Evolutionary conservation across 2,329 filamentous ascomycete species (phyloP).

Genomic region (Phaeosphaeria sp.): DNA sequence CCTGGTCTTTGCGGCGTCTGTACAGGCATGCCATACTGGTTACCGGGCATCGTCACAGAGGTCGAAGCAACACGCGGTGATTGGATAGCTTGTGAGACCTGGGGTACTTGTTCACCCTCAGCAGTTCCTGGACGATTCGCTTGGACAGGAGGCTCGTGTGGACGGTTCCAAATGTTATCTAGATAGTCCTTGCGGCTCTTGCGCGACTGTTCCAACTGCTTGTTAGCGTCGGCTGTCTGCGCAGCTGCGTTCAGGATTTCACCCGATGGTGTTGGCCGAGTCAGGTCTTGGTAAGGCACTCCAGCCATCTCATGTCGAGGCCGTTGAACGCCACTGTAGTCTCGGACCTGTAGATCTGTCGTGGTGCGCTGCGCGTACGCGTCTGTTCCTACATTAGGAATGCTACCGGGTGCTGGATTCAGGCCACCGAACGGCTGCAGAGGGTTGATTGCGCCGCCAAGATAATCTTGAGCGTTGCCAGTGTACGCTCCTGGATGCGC

Average conservation of each 20-base stretch:
- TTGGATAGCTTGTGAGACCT: constrained; percentile 53
- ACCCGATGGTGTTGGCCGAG: constrained; percentile 73
- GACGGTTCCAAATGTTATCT: constrained; percentile 80
- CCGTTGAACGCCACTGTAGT: constrained; percentile 83
- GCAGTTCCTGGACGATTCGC: constrained; percentile 50
- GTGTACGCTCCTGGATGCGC: constrained; percentile 36
- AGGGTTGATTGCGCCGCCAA: constrained; percentile 37
- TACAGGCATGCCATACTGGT: constrained; percentile 64
- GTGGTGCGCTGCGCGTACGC: constrained; percentile 78
- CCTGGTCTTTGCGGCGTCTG: constrained; percentile 64
- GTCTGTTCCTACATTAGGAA: constrained; percentile 70
- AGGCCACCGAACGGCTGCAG: constrained; percentile 58
- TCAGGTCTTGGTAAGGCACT: constrained; percentile 81
- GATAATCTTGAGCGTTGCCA: constrained; percentile 44
- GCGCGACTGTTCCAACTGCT: constrained; percentile 79
- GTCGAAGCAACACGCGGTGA: constrained; percentile 65
- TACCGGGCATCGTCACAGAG: constrained; percentile 60
- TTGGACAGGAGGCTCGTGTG: constrained; percentile 76
- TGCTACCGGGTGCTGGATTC: constrained; percentile 72
- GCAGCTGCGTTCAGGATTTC: constrained; percentile 87
- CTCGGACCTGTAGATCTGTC: constrained; percentile 75
- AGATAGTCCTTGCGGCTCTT: constrained; percentile 80
- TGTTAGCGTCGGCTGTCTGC: constrained; percentile 90
- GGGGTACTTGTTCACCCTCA: constrained; percentile 47
- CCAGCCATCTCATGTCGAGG: constrained; percentile 90